Evolutionary conservation across 768 basidiomycete species (phyloP), one percentile per base, ranked within the genome.

Genomic region (Russula earlei): DNA sequence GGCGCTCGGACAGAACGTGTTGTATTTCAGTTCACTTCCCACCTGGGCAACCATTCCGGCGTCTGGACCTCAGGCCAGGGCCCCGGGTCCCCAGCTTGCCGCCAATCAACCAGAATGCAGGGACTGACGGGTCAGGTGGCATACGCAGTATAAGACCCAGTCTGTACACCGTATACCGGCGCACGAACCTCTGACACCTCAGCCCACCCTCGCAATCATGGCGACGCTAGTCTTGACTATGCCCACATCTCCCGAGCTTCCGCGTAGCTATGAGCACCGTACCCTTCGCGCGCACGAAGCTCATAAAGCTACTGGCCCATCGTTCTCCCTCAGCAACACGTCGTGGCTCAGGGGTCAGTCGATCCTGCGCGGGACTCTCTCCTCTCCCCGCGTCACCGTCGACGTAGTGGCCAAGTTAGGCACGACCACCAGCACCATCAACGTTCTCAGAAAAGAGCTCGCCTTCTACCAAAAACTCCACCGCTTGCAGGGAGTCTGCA

Each of bases 391-490:
- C 12, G 49, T 49, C 49, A 38, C 27, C 8, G 45, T 51, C 36
- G 55, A 56, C 43, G 49, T 56, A 8, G 55, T 51, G 5, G 55
- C 55, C 20, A 56, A 56, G 43, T 42, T 56, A 14, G 55, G 49
- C 17, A 31, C 34, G 7, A 45, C 41, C 10, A 40, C 36, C 11
- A 10, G 38, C 5, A 15, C 49, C 14, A 20, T 46, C 37, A 7
- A 56, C 0, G 34, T 36, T n/a, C 55, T 51, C 36, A 42, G 12
- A 42, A 51, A 56, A 45, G 55, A 56, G 43, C 34, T 51, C 29
- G n/a, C 24, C 2, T 56, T 56, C 36, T 51, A 56, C 20, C 49
- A 51, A 36, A 45, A 46, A 40, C 55, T 51, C 25, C 48, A 12
- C 12, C 36, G 33, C 43, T 33, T 56, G 42, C 55, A 51, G 38